A percentile compares a stretch with the other conserved stretches of the same genome.
phyloP scores from a whole-genome alignment of 495 filamentous ascomycete genomes.

The Gamarada debralockiae region DNA sequence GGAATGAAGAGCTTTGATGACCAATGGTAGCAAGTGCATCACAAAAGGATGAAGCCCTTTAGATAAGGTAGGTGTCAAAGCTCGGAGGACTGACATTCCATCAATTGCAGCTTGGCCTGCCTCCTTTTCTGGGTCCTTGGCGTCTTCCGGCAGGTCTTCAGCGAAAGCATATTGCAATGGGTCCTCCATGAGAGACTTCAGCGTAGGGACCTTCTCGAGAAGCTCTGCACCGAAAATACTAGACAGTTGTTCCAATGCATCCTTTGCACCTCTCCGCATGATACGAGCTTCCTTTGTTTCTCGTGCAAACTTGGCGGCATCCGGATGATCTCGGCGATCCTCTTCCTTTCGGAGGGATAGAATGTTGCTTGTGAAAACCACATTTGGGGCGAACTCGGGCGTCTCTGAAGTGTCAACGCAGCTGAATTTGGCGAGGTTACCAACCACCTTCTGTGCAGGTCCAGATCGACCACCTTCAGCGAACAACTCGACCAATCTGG shows the following conservation, averaged over 20 bases:
- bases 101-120: conserved; percentile 92
- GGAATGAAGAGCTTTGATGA: conserved; percentile 82
- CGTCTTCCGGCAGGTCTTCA: conserved; percentile 61
- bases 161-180: conserved; percentile 73
- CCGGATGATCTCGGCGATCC: conserved; percentile 86
- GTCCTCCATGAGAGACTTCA: conserved; percentile 72
- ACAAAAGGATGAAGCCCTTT: conserved; percentile 71
- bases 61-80: conserved; percentile 80
- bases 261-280: conserved; percentile 87
- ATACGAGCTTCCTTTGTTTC: conserved; percentile 85
- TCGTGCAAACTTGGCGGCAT: conserved; percentile 80
- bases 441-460: conserved; percentile 88
- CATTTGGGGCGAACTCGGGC: conserved; percentile 84
- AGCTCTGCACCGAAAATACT: conserved; percentile 71
- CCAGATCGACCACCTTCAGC: conserved; percentile 68
- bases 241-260: conserved; percentile 85
- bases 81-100: conserved; percentile 86
- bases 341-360: conserved; percentile 94
- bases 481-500: conserved; percentile 79
- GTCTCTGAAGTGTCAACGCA: conserved; percentile 97
- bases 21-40: conserved; percentile 74
- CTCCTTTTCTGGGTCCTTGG: conserved; percentile 60
- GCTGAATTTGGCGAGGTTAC: conserved; percentile 92
- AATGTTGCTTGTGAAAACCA: conserved; percentile 68
- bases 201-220: conserved; percentile 74